These are phyloP conservation scores for Leccinum olivaceopallidum DNA, from an alignment of 768 basidiomycete species.

Conservation along the genomic window DNA sequence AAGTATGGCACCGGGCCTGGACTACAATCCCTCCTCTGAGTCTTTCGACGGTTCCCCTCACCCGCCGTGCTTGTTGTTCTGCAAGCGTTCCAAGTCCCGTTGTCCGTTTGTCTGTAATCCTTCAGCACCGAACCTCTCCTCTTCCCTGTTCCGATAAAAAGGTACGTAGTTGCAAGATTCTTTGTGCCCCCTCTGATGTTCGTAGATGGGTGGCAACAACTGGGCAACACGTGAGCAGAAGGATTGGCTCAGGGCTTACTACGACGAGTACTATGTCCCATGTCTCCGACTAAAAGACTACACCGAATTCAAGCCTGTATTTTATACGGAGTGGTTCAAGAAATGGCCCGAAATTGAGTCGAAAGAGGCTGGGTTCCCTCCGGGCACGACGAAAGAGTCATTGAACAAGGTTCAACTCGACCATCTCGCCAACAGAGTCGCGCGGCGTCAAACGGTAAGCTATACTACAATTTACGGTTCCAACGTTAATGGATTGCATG, in stretches of 20 bases:
- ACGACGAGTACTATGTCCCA: neutral
- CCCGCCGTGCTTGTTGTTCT: too few species aligned
- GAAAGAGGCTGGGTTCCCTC: neutral
- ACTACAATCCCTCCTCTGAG: too few species aligned
- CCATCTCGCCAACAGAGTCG: neutral
- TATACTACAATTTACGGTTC: too few species aligned
- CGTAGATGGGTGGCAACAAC: neutral
- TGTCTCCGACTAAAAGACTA: neutral
- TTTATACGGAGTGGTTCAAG: neutral
- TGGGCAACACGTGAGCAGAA: neutral
- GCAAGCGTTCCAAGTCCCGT: too few species aligned
- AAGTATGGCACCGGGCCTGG: too few species aligned
- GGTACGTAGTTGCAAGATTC: too few species aligned
- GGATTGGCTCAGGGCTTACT: neutral
- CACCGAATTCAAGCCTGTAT: neutral
- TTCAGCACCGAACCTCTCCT: too few species aligned
- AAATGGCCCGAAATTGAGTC: neutral
- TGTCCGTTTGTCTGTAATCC: too few species aligned
- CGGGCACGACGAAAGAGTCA: neutral
- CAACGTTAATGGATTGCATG: too few species aligned
- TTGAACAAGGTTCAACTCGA: neutral
- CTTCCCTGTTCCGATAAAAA: too few species aligned
- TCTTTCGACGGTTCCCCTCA: too few species aligned
- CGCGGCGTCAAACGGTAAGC: neutral
- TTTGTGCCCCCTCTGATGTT: neutral